A percentile compares a stretch with the other conserved stretches of the same genome.
Conservation (phyloP, 306 rosid genomes). For the Glycyrrhiza uralensis region DNA sequence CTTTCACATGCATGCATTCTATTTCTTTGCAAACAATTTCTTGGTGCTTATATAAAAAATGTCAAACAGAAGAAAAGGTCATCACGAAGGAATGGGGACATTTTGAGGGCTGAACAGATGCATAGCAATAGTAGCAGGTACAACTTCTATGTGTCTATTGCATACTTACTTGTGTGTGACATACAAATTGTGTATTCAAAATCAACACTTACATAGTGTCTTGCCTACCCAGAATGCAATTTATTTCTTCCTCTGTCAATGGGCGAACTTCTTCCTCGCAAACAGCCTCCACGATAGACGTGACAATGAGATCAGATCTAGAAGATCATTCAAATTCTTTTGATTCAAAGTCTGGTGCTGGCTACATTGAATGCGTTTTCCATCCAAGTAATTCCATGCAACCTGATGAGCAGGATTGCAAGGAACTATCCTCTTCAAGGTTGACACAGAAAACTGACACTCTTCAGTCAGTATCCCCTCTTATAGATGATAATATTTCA, state of each 20-base stretch:
- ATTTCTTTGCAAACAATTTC: constrained; percentile 8
- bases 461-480: constrained; percentile 42
- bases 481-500: constrained; percentile 47
- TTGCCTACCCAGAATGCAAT: constrained; percentile 53
- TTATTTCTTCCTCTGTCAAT: constrained; percentile 35
- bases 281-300: constrained; percentile 39
- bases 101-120: constrained; percentile 49
- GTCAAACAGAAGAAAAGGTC: constrained; percentile 78
- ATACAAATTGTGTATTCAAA: constrained; percentile 24
- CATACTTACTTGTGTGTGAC: not conserved
- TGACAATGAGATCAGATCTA: constrained; percentile 34
- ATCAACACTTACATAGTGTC: constrained; percentile 27
- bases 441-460: constrained; percentile 39
- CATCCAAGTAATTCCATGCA: constrained; percentile 52
- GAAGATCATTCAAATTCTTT: constrained; percentile 59
- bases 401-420: constrained; percentile 44
- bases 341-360: constrained; percentile 61
- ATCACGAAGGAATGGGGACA: constrained; percentile 49
- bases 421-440: constrained; percentile 52
- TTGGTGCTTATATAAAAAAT: constrained; percentile 29
- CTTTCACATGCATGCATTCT: constrained; percentile 17
- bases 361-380: constrained; percentile 66
- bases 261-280: constrained; percentile 36
- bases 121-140: constrained; percentile 72
- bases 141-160: constrained; percentile 6